phyloP scores from a whole-genome alignment of 2,329 filamentous ascomycete genomes.

The Apiospora pterosperma region DNA sequence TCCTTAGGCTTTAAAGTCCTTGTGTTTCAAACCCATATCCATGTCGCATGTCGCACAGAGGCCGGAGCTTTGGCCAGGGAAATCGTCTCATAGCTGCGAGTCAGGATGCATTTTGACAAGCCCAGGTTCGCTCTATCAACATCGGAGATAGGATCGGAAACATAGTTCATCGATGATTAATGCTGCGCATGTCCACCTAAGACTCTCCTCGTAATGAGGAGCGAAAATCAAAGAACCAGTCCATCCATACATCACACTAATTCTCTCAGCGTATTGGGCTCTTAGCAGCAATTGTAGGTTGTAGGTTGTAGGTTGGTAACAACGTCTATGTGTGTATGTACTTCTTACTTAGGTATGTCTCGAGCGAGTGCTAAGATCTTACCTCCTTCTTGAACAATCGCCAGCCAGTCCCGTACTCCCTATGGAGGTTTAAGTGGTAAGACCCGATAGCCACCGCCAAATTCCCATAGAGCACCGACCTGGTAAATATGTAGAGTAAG shows the following conservation, averaged over 20 bases:
- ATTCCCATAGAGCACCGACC: neutral
- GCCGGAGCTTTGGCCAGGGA: neutral
- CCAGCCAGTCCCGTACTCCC: neutral
- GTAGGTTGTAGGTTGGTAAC: neutral
- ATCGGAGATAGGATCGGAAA: neutral
- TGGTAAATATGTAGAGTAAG: neutral
- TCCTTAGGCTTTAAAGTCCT: neutral
- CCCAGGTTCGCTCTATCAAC: neutral
- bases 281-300: neutral
- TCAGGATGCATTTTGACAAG: neutral
- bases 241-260: neutral
- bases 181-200: too few relatives aligned
- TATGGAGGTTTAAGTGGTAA: neutral
- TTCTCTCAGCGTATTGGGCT: neutral
- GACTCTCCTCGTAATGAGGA: neutral
- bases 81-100: neutral
- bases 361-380: neutral
- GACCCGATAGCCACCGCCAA: neutral
- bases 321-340: neutral
- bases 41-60: neutral
- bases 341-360: neutral
- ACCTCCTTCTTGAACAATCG: neutral
- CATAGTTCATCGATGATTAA: neutral
- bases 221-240: neutral
- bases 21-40: slow-evolving; percentile 1